phyloP scores from a whole-genome alignment of 352 stramenopile species.

The Thraustochytrium sp. region DNA sequence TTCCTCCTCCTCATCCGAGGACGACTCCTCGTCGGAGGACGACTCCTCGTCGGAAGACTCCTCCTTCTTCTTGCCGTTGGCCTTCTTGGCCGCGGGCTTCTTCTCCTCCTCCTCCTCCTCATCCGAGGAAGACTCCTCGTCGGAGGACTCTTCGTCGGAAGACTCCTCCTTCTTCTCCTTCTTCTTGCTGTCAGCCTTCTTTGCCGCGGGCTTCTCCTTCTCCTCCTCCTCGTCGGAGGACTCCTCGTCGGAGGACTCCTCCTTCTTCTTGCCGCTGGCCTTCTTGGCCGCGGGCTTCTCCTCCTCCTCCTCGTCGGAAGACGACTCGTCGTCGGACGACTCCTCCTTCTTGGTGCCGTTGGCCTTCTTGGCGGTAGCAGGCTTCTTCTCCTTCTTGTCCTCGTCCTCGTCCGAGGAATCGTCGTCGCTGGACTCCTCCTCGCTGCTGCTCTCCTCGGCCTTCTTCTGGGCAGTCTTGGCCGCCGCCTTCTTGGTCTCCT shows the following conservation, averaged over 20 bases:
- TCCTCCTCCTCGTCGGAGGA: not conserved
- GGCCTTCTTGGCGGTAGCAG: conserved; percentile 51
- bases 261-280: conserved; percentile 51
- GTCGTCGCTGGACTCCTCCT: conserved; percentile 33
- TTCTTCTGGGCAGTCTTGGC: conserved; percentile 18
- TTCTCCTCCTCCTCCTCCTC: not conserved
- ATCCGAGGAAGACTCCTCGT: not conserved
- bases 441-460: not conserved
- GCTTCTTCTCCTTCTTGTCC: conserved; percentile 4
- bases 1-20: not conserved
- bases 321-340: conserved; percentile 34
- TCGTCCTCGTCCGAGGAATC: not conserved
- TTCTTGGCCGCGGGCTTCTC: conserved; percentile 50
- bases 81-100: too few species aligned
- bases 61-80: not conserved
- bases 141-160: not conserved
- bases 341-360: conserved; percentile 56
- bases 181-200: not conserved
- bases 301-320: conserved; percentile 45
- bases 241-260: conserved; percentile 41
- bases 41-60: not conserved
- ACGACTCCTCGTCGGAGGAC: not conserved
- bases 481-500: conserved; percentile 51
- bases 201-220: too few species aligned
- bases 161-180: not conserved